Conservation (phyloP, 208 protist genomes). For the Acanthamoeba healyi region DNA sequence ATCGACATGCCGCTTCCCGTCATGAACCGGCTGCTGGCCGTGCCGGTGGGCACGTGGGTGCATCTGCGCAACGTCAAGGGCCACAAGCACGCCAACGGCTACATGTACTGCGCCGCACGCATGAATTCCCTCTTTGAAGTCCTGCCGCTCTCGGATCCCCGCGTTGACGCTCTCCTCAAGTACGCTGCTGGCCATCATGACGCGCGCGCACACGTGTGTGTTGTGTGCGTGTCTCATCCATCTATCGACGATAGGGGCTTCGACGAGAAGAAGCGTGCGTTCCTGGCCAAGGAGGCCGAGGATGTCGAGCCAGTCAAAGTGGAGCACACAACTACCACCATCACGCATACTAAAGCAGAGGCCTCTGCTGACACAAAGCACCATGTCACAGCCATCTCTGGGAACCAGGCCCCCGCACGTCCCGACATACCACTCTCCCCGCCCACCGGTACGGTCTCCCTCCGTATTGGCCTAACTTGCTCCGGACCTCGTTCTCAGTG, state of each 20-base stretch:
- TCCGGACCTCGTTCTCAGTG: background rate
- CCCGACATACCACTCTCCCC: too few relatives aligned
- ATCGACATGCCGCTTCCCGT: background rate
- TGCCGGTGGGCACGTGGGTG: background rate
- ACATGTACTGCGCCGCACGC: constrained; percentile 31
- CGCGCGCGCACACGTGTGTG: background rate
- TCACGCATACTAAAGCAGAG: too few relatives aligned
- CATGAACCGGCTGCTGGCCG: background rate
- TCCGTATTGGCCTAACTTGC: background rate
- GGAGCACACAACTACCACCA: too few relatives aligned
- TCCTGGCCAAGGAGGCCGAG: background rate
- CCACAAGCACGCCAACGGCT: constrained; percentile 15
- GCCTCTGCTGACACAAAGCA: too few relatives aligned
- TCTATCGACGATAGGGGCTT: background rate
- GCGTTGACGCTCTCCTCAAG: background rate
- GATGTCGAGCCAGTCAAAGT: background rate
- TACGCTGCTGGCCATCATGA: background rate
- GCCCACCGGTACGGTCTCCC: too few relatives aligned
- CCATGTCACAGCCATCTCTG: too few relatives aligned
- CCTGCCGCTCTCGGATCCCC: background rate
- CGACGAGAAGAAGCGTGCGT: background rate
- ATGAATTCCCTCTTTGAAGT: background rate
- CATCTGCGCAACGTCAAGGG: constrained; percentile 1
- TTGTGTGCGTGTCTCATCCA: background rate
- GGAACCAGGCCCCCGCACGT: too few relatives aligned